phyloP scores from a whole-genome alignment of 768 basidiomycete genomes.

The Lentinula boryana region DNA sequence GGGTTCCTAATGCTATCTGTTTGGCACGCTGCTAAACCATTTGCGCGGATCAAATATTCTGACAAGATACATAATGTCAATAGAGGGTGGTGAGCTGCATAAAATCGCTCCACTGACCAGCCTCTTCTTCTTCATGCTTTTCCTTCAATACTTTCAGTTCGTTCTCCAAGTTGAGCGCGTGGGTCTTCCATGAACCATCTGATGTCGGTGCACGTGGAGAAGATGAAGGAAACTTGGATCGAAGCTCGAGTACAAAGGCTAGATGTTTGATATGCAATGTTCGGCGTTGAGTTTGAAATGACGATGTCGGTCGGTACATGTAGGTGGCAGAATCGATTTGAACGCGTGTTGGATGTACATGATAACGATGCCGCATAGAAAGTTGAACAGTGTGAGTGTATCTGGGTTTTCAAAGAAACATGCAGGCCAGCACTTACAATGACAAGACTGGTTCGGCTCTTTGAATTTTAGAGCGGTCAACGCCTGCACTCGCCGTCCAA shows the following conservation, averaged over 20 bases:
- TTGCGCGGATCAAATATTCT: not conserved
- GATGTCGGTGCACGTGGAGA: conserved; percentile 12
- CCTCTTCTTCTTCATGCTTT: conserved; percentile 34
- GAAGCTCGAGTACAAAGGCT: conserved; percentile 43
- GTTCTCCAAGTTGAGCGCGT: conserved; percentile 35
- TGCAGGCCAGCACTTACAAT: conserved; percentile 24
- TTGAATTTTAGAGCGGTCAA: conserved; percentile 40
- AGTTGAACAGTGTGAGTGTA: too few species aligned
- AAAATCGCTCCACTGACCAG: conserved; percentile 23
- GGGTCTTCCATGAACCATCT: conserved; percentile 31
- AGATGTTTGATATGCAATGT: not conserved
- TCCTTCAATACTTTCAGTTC: conserved; percentile 29
- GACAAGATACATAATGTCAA: not conserved
- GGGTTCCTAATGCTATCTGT: not conserved
- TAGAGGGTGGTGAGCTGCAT: not conserved
- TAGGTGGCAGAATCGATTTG: too few species aligned
- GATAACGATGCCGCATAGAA: too few species aligned
- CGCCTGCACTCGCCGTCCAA: conserved; percentile 26
- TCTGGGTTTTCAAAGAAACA: too few species aligned
- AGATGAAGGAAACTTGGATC: conserved; percentile 24
- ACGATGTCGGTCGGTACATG: too few species aligned
- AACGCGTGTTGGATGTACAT: too few species aligned
- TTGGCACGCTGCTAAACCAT: not conserved
- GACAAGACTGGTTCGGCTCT: conserved; percentile 32
- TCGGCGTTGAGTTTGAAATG: too few species aligned